These are phyloP conservation scores for Marsdenia floribunda DNA, from an alignment of 257 asterid species.

Conservation along the genomic window DNA sequence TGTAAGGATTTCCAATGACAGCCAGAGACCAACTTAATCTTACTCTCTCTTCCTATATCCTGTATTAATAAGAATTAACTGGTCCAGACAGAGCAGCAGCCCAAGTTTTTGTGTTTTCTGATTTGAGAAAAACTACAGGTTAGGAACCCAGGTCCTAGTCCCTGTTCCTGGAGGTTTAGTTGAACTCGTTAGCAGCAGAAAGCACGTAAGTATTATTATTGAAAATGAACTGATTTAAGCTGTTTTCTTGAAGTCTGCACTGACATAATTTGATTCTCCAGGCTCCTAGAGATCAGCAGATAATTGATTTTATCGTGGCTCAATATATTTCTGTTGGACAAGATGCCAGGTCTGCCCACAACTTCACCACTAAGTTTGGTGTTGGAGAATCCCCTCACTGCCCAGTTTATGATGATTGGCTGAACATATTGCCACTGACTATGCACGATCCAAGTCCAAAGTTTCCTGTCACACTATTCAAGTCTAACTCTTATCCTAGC, in stretches of 20 bases:
- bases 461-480: conserved; percentile 24
- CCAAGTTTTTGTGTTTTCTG: not conserved
- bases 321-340: conserved; percentile 26
- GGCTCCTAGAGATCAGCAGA: conserved; percentile 53
- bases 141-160: conserved; percentile 68
- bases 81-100: not conserved
- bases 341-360: conserved; percentile 27
- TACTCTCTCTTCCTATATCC: not conserved
- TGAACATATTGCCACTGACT: conserved; percentile 23
- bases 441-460: conserved; percentile 6
- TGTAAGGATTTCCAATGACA: not conserved
- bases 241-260: not conserved
- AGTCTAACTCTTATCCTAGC: conserved; percentile 36
- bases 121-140: conserved; percentile 33
- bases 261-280: conserved; percentile 22
- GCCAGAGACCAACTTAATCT: not conserved
- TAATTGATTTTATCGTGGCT: conserved; percentile 39
- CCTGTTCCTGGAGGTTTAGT: conserved; percentile 64
- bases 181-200: conserved; percentile 50
- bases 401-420: conserved; percentile 21
- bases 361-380: not conserved
- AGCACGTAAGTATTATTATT: conserved; percentile 33
- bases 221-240: not conserved
- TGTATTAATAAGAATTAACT: not conserved
- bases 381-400: conserved; percentile 18